phyloP scores from a whole-genome alignment of 1,139 yeast genomes.

The Saccharomyces hybrid region DNA sequence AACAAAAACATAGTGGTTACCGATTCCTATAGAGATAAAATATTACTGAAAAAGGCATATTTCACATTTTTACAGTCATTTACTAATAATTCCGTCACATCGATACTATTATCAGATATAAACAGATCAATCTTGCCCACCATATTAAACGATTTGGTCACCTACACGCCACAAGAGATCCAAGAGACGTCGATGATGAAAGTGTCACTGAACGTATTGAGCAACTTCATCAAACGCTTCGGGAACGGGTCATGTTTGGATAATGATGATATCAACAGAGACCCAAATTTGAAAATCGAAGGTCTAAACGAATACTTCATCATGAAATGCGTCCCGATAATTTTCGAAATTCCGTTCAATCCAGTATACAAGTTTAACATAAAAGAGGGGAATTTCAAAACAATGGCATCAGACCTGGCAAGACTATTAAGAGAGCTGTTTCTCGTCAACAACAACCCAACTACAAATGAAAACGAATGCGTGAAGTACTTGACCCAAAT shows the following conservation, averaged over 20 bases:
- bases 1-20: constrained; percentile 36
- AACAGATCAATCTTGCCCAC: constrained; percentile 58
- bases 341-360: constrained; percentile 75
- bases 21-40: constrained; percentile 51
- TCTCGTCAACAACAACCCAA: constrained; percentile 24
- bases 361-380: constrained; percentile 51
- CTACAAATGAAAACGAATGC: constrained; percentile 34
- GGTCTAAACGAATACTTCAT: constrained; percentile 66
- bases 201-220: constrained; percentile 60
- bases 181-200: constrained; percentile 51
- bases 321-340: constrained; percentile 58
- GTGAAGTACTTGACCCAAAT: constrained; percentile 42
- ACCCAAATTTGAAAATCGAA: constrained; percentile 49
- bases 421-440: constrained; percentile 58
- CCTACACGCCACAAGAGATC: constrained; percentile 55
- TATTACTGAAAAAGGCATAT: constrained; percentile 59
- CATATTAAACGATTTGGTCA: constrained; percentile 58
- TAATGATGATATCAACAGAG: constrained; percentile 43
- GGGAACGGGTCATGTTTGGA: constrained; percentile 65
- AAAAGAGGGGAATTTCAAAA: constrained; percentile 71
- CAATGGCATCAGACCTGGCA: constrained; percentile 69
- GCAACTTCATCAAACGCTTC: constrained; percentile 57
- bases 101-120: constrained; percentile 61
- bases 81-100: constrained; percentile 69
- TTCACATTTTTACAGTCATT: constrained; percentile 62